These are phyloP conservation scores for Hygrophila difformis DNA, from an alignment of 257 asterid species.

Conservation along the genomic window DNA sequence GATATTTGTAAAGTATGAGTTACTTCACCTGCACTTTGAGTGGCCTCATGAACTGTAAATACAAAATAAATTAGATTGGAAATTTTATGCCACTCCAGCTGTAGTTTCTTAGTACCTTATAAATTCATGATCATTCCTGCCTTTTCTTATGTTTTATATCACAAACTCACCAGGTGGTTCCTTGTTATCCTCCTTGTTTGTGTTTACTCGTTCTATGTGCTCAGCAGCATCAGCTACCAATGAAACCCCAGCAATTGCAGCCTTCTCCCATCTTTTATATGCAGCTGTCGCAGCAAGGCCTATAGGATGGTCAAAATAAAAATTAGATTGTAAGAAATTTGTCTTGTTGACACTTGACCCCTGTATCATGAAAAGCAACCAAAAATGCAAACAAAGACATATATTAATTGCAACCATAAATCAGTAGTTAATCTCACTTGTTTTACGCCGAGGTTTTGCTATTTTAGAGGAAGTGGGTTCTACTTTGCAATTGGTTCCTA, in stretches of 20 bases:
- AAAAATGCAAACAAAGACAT: too few species aligned
- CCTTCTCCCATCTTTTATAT: constrained; percentile 96
- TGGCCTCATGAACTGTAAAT: constrained; percentile 40
- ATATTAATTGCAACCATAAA: too few species aligned
- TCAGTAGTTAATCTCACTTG: constrained; percentile 30
- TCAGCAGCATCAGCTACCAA: constrained; percentile 99
- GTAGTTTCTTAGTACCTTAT: too few species aligned
- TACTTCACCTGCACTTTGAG: constrained; percentile 46
- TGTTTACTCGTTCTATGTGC: constrained; percentile 76
- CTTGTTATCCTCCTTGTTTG: constrained; percentile 49
- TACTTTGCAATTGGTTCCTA: constrained; percentile 54
- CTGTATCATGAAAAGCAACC: too few species aligned
- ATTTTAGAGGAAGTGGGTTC: constrained; percentile 44
- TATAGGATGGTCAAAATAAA: constrained; percentile 16
- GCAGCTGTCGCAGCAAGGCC: constrained; percentile 73
- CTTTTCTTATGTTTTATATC: constrained; percentile 2
- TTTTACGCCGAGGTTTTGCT: constrained; percentile 59
- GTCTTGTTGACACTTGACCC: too few species aligned
- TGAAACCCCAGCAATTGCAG: constrained; percentile 98
- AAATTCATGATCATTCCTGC: constrained; percentile 12
- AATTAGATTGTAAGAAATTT: too few species aligned
- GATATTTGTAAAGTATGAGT: constrained; percentile 26
- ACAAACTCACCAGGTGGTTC: constrained; percentile 47
- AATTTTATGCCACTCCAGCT: too few species aligned
- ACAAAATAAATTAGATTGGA: constrained; percentile 16